phyloP scores from a whole-genome alignment of 345 rosid species.

The Viola odorata region DNA sequence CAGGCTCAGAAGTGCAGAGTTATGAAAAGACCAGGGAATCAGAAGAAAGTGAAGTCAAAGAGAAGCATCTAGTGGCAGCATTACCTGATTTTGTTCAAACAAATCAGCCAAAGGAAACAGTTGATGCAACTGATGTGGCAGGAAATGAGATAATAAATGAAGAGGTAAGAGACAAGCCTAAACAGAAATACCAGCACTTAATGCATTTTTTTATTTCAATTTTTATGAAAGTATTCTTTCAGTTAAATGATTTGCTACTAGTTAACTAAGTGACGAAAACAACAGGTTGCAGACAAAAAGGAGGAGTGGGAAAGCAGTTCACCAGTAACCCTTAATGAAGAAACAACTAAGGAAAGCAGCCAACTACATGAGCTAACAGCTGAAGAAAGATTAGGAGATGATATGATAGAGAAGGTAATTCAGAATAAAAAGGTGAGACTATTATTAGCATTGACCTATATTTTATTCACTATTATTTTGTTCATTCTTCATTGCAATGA shows the following conservation, averaged over 20 bases:
- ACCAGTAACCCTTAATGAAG: slow-evolving; percentile 17
- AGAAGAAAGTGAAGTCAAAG: slow-evolving; percentile 18
- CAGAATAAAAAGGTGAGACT: slow-evolving; percentile 29
- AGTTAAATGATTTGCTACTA: background rate
- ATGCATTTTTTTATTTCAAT: background rate
- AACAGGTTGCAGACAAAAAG: slow-evolving; percentile 32
- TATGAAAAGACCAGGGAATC: slow-evolving; percentile 7
- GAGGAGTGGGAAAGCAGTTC: slow-evolving; percentile 4
- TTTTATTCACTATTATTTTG: too few species aligned
- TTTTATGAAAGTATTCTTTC: background rate
- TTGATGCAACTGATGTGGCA: slow-evolving; percentile 11
- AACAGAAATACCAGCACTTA: background rate
- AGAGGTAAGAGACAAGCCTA: slow-evolving; percentile 19
- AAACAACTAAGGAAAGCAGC: slow-evolving; percentile 16
- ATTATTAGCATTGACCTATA: too few species aligned
- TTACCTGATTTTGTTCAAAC: background rate
- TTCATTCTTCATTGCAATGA: too few species aligned
- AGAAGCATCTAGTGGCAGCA: slow-evolving; percentile 14
- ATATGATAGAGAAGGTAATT: slow-evolving; percentile 8
- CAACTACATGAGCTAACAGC: slow-evolving; percentile 20
- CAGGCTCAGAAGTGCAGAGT: background rate
- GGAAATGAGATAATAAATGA: slow-evolving; percentile 28
- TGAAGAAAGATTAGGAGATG: slow-evolving; percentile 18
- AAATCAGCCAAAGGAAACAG: too few species aligned
- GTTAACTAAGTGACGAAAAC: background rate